A percentile compares a stretch with the other conserved stretches of the same genome.
These are phyloP conservation scores for Suillus variegatus DNA, from an alignment of 768 basidiomycete genomes.

Conservation along the genomic window DNA sequence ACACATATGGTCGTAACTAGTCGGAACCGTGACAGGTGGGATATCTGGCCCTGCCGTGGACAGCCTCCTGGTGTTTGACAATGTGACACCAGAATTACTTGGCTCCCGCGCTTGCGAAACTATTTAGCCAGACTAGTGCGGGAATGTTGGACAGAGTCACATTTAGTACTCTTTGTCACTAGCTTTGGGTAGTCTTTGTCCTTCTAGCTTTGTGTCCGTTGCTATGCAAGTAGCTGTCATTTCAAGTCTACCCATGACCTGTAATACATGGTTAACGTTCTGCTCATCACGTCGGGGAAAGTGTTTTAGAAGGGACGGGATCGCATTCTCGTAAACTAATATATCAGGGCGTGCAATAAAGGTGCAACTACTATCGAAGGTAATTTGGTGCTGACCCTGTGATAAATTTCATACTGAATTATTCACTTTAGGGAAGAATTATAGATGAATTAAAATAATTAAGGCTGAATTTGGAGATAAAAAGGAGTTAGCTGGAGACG, in stretches of 20 bases:
- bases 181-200: conserved; percentile 18
- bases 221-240: conserved; percentile 14
- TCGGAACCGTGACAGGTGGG: background rate
- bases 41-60: background rate
- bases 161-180: conserved; percentile 18
- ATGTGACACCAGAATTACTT: background rate
- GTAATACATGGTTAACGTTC: background rate
- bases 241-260: background rate
- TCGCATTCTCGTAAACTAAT: background rate
- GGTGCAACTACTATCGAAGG: background rate
- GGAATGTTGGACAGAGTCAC: conserved; percentile 7
- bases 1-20: background rate
- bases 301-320: background rate
- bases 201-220: conserved; percentile 21
- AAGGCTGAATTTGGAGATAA: conserved; percentile 22
- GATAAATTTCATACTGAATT: background rate
- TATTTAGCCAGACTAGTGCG: conserved; percentile 8
- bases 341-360: conserved; percentile 7
- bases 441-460: conserved; percentile 23
- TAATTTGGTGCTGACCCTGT: background rate
- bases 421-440: conserved; percentile 18
- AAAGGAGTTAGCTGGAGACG: conserved; percentile 48
- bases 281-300: conserved; percentile 2
- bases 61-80: background rate
- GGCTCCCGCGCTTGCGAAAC: conserved; percentile 3